phyloP scores from a whole-genome alignment of 208 protist species.

The Trypanosomatidae sp. region DNA sequence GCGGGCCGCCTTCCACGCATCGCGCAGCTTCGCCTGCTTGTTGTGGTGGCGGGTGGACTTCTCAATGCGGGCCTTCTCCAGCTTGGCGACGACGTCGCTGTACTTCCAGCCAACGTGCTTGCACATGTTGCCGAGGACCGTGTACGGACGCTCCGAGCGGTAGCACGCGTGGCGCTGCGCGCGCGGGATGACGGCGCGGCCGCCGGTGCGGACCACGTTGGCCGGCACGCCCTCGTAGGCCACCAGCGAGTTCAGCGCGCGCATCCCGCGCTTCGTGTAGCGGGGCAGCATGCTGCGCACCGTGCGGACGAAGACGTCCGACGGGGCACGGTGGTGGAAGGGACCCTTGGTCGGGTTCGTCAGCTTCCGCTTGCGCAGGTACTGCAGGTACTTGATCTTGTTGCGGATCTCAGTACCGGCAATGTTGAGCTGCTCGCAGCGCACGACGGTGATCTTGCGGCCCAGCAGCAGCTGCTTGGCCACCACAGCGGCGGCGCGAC shows the following conservation, averaged over 20 bases:
- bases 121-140: constrained; percentile 85
- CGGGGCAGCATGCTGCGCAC: constrained; percentile 98
- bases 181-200: constrained; percentile 67
- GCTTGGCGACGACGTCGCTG: constrained; percentile 78
- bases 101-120: constrained; percentile 91
- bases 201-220: constrained; percentile 68
- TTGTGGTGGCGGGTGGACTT: constrained; percentile 67
- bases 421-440: constrained; percentile 97
- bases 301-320: constrained; percentile 94
- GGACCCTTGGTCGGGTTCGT: constrained; percentile 98
- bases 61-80: constrained; percentile 75
- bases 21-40: constrained; percentile 70
- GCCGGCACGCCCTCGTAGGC: constrained; percentile 83
- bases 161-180: constrained; percentile 80
- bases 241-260: constrained; percentile 68
- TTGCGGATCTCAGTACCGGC: constrained; percentile 97
- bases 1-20: constrained; percentile 66
- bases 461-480: constrained; percentile 98
- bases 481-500: constrained; percentile 96
- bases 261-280: constrained; percentile 88
- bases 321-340: constrained; percentile 98
- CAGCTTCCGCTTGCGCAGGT: constrained; percentile 96
- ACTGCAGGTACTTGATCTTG: constrained; percentile 96
- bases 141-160: constrained; percentile 79
- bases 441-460: constrained; percentile 96